These are phyloP conservation scores for Xylaria flabelliformis DNA, from an alignment of 495 filamentous ascomycete species.

Conservation along the genomic window DNA sequence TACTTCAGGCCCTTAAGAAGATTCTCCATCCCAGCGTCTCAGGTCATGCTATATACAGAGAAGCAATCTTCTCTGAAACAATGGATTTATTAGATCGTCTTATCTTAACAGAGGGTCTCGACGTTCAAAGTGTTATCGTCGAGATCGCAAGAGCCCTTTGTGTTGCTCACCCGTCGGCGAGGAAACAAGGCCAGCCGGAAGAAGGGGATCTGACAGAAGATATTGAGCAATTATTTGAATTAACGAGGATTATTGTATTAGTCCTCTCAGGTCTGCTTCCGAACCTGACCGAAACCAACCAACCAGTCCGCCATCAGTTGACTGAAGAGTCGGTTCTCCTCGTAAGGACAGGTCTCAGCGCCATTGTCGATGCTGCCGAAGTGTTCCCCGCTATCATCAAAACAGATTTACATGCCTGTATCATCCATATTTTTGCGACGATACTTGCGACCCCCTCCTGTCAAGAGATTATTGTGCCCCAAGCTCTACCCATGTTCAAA, in stretches of 20 bases:
- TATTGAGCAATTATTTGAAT: constrained; percentile 96
- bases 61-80: constrained; percentile 94
- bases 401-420: constrained; percentile 94
- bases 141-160: constrained; percentile 91
- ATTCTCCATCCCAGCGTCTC: constrained; percentile 95
- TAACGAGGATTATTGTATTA: constrained; percentile 93
- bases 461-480: constrained; percentile 86
- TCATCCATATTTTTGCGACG: constrained; percentile 93
- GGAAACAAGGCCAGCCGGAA: constrained; percentile 68
- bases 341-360: constrained; percentile 78
- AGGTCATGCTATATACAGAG: constrained; percentile 94
- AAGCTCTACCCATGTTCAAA: constrained; percentile 88
- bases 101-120: constrained; percentile 84
- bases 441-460: constrained; percentile 87
- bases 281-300: constrained; percentile 78
- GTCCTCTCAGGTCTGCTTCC: constrained; percentile 87
- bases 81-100: constrained; percentile 96
- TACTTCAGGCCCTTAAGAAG: constrained; percentile 90
- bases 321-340: constrained; percentile 84
- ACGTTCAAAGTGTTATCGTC: constrained; percentile 91
- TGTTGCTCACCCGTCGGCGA: constrained; percentile 85
- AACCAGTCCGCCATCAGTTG: constrained; percentile 71
- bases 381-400: constrained; percentile 97
- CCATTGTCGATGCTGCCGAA: constrained; percentile 90
- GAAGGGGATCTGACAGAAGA: constrained; percentile 87